phyloP scores from a whole-genome alignment of 345 rosid species.

The Syzygium oleosum region DNA sequence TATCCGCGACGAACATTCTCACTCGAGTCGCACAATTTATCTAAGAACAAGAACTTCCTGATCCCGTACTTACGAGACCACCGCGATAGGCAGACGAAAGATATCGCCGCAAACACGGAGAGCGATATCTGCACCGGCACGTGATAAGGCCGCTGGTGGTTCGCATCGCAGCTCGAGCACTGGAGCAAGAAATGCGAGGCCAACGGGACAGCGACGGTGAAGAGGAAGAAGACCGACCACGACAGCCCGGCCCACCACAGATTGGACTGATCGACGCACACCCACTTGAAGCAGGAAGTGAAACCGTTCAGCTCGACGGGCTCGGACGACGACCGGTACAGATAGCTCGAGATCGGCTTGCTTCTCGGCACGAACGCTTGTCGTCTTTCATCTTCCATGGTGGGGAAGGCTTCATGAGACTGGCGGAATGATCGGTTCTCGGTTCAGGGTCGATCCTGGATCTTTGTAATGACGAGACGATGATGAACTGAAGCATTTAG shows the following conservation, averaged over 20 bases:
- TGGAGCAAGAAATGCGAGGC: slow-evolving; percentile 60
- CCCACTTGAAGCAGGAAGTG: slow-evolving; percentile 34
- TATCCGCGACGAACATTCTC: slow-evolving; percentile 48
- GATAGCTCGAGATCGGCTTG: background rate
- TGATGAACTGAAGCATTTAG: background rate
- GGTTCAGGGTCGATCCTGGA: background rate
- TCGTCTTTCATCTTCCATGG: slow-evolving; percentile 31
- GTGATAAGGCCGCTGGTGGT: slow-evolving; percentile 76
- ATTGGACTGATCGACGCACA: slow-evolving; percentile 54
- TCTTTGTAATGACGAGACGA: background rate
- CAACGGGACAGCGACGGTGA: slow-evolving; percentile 50
- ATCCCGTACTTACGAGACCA: slow-evolving; percentile 79
- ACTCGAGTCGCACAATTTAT: slow-evolving; percentile 48
- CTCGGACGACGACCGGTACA: background rate
- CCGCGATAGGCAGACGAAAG: slow-evolving; percentile 46
- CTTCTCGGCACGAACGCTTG: background rate
- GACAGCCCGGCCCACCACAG: slow-evolving; percentile 42
- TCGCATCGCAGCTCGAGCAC: slow-evolving; percentile 55
- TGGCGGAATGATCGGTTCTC: background rate
- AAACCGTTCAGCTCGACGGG: slow-evolving; percentile 26
- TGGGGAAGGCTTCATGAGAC: slow-evolving; percentile 1
- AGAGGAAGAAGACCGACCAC: slow-evolving; percentile 63
- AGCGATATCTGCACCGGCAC: slow-evolving; percentile 62
- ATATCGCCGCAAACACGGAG: slow-evolving; percentile 57
- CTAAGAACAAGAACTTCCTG: slow-evolving; percentile 58